Conservation (phyloP, 495 filamentous ascomycete species). For the Penicillium tannophilum region DNA sequence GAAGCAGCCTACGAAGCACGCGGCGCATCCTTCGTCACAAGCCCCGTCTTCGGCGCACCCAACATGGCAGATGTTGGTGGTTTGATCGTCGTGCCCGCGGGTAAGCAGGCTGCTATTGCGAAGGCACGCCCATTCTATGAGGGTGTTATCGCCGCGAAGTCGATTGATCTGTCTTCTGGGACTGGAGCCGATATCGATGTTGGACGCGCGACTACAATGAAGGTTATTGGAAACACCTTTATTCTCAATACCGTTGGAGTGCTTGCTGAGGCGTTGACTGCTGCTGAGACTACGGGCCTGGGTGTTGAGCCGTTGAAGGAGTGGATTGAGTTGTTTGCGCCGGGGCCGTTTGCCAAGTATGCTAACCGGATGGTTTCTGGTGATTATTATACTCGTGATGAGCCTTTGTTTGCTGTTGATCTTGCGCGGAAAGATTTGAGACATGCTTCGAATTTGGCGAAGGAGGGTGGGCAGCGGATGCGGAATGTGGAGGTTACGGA, state of each 20-base stretch:
- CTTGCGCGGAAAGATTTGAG: slow-evolving; percentile 82
- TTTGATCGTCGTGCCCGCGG: slow-evolving; percentile 77
- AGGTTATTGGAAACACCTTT: slow-evolving; percentile 86
- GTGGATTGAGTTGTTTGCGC: slow-evolving; percentile 64
- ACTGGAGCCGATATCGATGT: slow-evolving; percentile 33
- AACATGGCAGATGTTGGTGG: slow-evolving; percentile 75
- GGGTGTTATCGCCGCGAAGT: slow-evolving; percentile 72
- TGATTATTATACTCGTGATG: slow-evolving; percentile 69
- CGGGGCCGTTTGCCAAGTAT: slow-evolving; percentile 63
- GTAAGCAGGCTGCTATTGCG: slow-evolving; percentile 59
- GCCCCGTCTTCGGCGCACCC: slow-evolving; percentile 82
- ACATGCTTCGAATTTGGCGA: slow-evolving; percentile 71
- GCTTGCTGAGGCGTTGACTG: slow-evolving; percentile 71
- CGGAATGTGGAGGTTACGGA: slow-evolving; percentile 67
- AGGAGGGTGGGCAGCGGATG: slow-evolving; percentile 62
- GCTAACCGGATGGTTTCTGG: slow-evolving; percentile 71
- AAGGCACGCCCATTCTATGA: slow-evolving; percentile 73
- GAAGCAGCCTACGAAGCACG: slow-evolving; percentile 55
- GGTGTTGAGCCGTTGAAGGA: slow-evolving; percentile 68
- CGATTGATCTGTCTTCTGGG: slow-evolving; percentile 55
- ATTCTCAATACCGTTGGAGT: slow-evolving; percentile 81
- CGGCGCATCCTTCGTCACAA: slow-evolving; percentile 75
- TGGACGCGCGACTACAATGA: slow-evolving; percentile 53
- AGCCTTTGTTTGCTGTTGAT: slow-evolving; percentile 86
- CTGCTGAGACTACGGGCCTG: slow-evolving; percentile 80